Percentiles rank a stretch among this genome's conserved stretches.
These are phyloP conservation scores for Tetrahymena elliotti DNA, from an alignment of 73 alveolate genomes.

Conservation along the genomic window DNA sequence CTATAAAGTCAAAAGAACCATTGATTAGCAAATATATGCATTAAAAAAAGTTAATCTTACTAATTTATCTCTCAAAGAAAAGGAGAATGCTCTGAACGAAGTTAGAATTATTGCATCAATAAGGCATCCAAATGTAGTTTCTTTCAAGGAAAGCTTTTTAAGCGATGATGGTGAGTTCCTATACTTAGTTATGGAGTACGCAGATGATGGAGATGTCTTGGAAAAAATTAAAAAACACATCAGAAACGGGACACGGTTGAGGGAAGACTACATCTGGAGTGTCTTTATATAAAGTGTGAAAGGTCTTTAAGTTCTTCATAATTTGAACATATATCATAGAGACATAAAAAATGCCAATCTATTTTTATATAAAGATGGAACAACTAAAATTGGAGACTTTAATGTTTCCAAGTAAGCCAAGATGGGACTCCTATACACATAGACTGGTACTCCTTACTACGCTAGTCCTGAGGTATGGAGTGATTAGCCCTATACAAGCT, in stretches of 20 bases:
- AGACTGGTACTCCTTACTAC: constrained; percentile 66
- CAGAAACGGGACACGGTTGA: constrained; percentile 46
- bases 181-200: constrained; percentile 68
- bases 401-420: constrained; percentile 8
- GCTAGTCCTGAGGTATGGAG: constrained; percentile 70
- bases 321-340: constrained; percentile 70
- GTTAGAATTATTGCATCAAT: constrained; percentile 82
- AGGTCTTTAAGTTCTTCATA: constrained; percentile 65
- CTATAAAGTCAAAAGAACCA: constrained; percentile 63
- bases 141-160: constrained; percentile 79
- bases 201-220: constrained; percentile 65
- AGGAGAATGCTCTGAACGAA: constrained; percentile 81
- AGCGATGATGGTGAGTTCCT: constrained; percentile 56
- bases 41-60: constrained; percentile 75
- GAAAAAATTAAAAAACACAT: constrained; percentile 55
- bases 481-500: constrained; percentile 55
- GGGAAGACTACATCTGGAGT: constrained; percentile 62
- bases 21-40: constrained; percentile 66
- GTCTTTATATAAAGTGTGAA: constrained; percentile 52
- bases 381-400: constrained; percentile 1
- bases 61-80: constrained; percentile 67
- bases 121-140: constrained; percentile 67
- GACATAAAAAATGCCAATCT: background rate
- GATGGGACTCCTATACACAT: constrained; percentile 20
- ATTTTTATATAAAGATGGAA: constrained; percentile 6